Evolutionary conservation across 228 moss, liverwort and hornwort species (phyloP).

Genomic region (Sphagnum magellanicum): DNA sequence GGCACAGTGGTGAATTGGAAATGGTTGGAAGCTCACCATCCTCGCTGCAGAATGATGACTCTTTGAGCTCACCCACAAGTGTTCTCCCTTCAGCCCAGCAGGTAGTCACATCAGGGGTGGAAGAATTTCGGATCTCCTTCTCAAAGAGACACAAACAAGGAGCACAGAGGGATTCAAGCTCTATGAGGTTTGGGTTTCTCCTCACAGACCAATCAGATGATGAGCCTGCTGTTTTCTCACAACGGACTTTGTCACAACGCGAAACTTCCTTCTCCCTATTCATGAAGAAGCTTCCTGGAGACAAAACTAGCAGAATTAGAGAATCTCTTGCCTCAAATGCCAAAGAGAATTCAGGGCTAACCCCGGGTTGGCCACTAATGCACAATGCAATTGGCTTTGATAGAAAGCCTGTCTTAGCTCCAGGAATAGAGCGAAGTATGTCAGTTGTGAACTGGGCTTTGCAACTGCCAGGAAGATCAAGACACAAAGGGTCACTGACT

Average conservation of each 20-base stretch:
- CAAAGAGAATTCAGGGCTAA: slow-evolving; percentile 6
- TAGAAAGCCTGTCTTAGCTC: slow-evolving; percentile 2
- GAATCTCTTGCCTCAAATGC: not conserved
- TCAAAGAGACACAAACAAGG: slow-evolving; percentile 50
- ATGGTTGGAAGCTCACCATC: slow-evolving; percentile 40
- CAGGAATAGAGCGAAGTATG: slow-evolving; percentile 20
- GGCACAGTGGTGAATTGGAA: slow-evolving; percentile 34
- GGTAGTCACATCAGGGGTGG: slow-evolving; percentile 30
- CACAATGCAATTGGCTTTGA: slow-evolving; percentile 24
- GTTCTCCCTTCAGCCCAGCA: slow-evolving; percentile 43
- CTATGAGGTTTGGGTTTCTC: slow-evolving; percentile 23
- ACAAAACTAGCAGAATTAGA: not conserved
- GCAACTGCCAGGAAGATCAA: slow-evolving; percentile 28
- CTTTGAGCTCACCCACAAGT: slow-evolving; percentile 35
- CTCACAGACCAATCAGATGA: slow-evolving; percentile 8
- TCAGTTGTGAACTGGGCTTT: slow-evolving; percentile 50
- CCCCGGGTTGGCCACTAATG: slow-evolving; percentile 40
- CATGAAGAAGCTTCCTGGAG: slow-evolving; percentile 3
- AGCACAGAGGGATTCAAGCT: slow-evolving; percentile 27
- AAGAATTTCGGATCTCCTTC: slow-evolving; percentile 53
- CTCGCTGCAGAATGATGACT: slow-evolving; percentile 18
- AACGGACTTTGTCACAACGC: slow-evolving; percentile 23
- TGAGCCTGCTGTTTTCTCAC: slow-evolving; percentile 31
- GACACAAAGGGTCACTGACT: not conserved
- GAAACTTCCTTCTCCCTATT: slow-evolving; percentile 4